Evolutionary conservation across 2,329 filamentous ascomycete genomes (phyloP).

Genomic region (Diaporthe sp.): DNA sequence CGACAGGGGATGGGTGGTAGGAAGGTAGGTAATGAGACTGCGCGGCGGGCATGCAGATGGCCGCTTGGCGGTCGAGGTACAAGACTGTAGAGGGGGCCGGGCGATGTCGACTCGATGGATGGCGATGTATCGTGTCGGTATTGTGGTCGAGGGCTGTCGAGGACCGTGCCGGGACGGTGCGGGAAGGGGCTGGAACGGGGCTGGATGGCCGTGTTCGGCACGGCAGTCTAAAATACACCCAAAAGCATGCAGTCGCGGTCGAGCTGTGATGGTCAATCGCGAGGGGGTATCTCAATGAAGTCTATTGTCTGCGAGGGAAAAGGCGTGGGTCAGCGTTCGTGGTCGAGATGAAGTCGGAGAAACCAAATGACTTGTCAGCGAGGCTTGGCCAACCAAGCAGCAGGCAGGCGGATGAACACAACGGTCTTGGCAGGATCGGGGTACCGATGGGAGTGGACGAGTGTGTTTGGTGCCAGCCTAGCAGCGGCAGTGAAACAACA

Average conservation of each 20-base stretch:
- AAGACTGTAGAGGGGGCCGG: not conserved
- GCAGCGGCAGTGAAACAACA: slow-evolving; percentile 36
- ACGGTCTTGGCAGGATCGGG: slow-evolving; percentile 34
- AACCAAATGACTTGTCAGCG: slow-evolving; percentile 37
- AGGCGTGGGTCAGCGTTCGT: slow-evolving; percentile 32
- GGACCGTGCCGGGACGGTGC: not conserved
- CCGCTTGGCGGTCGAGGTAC: slow-evolving; percentile 7
- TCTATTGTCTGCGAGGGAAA: slow-evolving; percentile 37
- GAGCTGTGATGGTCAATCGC: slow-evolving; percentile 33
- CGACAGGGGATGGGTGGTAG: slow-evolving; percentile 34
- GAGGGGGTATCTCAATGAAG: slow-evolving; percentile 39
- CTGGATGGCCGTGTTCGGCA: slow-evolving; percentile 27
- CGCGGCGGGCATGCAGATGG: slow-evolving; percentile 37
- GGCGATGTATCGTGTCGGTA: slow-evolving; percentile 14
- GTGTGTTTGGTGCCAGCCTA: slow-evolving; percentile 30
- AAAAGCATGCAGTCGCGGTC: slow-evolving; percentile 34
- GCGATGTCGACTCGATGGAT: slow-evolving; percentile 8
- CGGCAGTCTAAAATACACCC: slow-evolving; percentile 35
- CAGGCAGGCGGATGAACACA: slow-evolving; percentile 34
- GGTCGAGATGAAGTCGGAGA: slow-evolving; percentile 35
- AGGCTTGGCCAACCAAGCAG: slow-evolving; percentile 33
- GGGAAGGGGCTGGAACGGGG: slow-evolving; percentile 12
- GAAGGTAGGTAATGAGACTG: slow-evolving; percentile 24
- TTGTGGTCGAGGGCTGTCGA: not conserved
- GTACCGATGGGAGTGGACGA: not conserved